These are phyloP conservation scores for Ustilaginoidea virens DNA, from an alignment of 2,329 filamentous ascomycete genomes.

Conservation along the genomic window DNA sequence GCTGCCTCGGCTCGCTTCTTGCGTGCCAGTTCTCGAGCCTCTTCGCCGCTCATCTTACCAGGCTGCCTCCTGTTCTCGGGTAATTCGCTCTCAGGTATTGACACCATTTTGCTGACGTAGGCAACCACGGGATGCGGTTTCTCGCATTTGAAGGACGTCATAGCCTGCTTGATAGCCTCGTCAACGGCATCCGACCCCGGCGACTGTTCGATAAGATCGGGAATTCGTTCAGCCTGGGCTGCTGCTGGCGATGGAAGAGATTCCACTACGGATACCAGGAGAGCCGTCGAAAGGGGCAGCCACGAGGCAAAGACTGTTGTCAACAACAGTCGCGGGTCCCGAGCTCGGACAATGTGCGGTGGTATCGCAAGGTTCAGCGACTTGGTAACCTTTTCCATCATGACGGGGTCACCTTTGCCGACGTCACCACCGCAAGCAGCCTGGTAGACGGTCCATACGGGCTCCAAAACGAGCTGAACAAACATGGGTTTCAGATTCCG, in stretches of 20 bases:
- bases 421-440: conserved; percentile 72
- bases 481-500: conserved; percentile 90
- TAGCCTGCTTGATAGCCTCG: conserved; percentile 55
- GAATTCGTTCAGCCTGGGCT: conserved; percentile 69
- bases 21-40: conserved; percentile 74
- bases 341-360: conserved; percentile 67
- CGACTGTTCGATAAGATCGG: conserved; percentile 62
- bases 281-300: conserved; percentile 82
- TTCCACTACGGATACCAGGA: conserved; percentile 88
- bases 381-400: conserved; percentile 91
- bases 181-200: conserved; percentile 63
- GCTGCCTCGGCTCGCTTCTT: conserved; percentile 84
- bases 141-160: conserved; percentile 61
- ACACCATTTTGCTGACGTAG: conserved; percentile 98
- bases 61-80: conserved; percentile 63
- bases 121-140: conserved; percentile 68
- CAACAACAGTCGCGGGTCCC: conserved; percentile 70
- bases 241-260: conserved; percentile 70
- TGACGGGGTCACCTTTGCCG: conserved; percentile 64
- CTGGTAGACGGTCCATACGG: conserved; percentile 90
- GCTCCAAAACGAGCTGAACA: conserved; percentile 88
- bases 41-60: conserved; percentile 64
- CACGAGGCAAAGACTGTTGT: conserved; percentile 78
- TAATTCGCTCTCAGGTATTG: conserved; percentile 81
- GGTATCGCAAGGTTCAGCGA: conserved; percentile 73